Conservation (phyloP, 192 early-diverging fungal species). For the Coemansia biformis region DNA sequence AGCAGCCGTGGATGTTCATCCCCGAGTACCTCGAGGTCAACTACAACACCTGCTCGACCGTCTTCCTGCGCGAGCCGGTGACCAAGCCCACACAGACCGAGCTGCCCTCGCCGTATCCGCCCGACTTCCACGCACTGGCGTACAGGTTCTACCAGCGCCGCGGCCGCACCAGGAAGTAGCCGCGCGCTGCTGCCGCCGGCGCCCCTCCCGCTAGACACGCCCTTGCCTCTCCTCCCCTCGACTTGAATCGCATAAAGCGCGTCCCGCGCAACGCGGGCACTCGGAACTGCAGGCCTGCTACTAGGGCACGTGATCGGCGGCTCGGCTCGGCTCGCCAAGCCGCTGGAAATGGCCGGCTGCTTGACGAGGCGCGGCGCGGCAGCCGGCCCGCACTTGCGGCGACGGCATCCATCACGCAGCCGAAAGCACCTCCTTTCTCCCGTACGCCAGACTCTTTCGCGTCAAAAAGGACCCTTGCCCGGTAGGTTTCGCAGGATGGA, state of each 20-base stretch:
- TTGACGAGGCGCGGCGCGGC: too few relatives aligned
- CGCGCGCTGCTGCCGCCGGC: too few relatives aligned
- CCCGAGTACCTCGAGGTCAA: constrained; percentile 97
- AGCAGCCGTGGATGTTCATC: constrained; percentile 91
- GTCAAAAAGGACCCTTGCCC: not conserved
- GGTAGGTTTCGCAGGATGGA: constrained; percentile 9
- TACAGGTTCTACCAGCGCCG: constrained; percentile 84
- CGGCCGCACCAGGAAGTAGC: constrained; percentile 44
- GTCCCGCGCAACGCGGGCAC: too few relatives aligned
- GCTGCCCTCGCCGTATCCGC: constrained; percentile 90
- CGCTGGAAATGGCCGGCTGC: too few relatives aligned
- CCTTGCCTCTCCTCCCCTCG: too few relatives aligned
- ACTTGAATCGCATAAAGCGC: too few relatives aligned
- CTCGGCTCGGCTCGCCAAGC: too few relatives aligned
- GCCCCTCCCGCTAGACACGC: too few relatives aligned
- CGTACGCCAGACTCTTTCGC: constrained; percentile 10
- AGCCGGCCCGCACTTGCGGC: too few relatives aligned
- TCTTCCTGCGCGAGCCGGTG: constrained; percentile 84
- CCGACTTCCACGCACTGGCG: constrained; percentile 82
- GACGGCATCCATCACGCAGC: not conserved
- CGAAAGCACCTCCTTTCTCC: constrained; percentile 11
- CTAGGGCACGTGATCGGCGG: too few relatives aligned
- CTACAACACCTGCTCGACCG: constrained; percentile 85
- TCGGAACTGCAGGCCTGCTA: too few relatives aligned
- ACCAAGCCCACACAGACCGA: constrained; percentile 79